Evolutionary conservation across 805 yeast genomes (phyloP), one percentile per base, ranked within the genome.

Genomic region (Cyberlindnera sargentensis): DNA sequence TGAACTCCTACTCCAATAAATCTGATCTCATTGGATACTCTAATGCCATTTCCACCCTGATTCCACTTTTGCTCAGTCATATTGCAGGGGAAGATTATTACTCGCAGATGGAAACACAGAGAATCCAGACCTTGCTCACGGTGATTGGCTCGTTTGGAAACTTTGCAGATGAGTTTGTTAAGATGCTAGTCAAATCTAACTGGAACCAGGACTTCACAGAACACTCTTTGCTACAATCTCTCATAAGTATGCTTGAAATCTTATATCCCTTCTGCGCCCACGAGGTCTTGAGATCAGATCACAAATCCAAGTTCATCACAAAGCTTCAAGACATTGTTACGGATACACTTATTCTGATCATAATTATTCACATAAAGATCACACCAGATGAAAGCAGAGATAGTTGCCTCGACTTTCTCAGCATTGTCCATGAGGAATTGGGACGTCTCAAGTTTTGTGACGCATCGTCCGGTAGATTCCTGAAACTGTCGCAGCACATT

Each of bases 391-490:
- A 36, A 45, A 27, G 33, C 23, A 31, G 55, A 53, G 37, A 69
- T 55, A 61, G 68, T 3, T 11, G 39, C 7, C 39, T 43, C 44
- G 76, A 76, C 31, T 56, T 83, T 20, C 61, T 87, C 10, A 71
- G 78, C 34, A 61, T 76, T 5, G 58, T 87, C 1, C 99, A 93
- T 57, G 78, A 78, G 6, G 80, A 86, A 39, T 61, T 90, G 8
- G 97, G 97, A 0, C 53, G 62, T 2, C 65, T 86, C 34, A 72
- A 76, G 6, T 76, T 82, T 43, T 93, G 99, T 64, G 82, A 80
- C 40, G 61, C 75, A 3, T 72, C 82, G 0, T 59, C 72, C 27
- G 90, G 95, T 0, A 62, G 66, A 6, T 81, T 90, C 47, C 65
- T 93, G 40, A 67, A 70, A 15, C 63, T 84, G 27, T 67, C 82